These are phyloP conservation scores for Vanrija sp. DNA, from an alignment of 1,284 basidiomycete genomes.

Conservation along the genomic window DNA sequence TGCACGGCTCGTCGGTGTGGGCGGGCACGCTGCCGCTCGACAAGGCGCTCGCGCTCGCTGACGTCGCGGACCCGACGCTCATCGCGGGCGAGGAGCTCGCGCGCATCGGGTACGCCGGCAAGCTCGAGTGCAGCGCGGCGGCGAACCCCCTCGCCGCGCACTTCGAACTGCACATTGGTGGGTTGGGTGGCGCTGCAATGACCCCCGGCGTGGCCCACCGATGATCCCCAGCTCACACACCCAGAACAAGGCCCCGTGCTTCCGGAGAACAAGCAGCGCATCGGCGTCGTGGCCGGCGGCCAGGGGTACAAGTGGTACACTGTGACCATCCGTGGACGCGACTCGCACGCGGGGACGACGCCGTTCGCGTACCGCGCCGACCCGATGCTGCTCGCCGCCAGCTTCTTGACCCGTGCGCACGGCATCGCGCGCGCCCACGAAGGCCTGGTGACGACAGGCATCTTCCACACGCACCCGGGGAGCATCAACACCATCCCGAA, in stretches of 20 bases:
- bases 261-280: slow-evolving; percentile 12
- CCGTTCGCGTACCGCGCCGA: slow-evolving; percentile 25
- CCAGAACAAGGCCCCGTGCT: slow-evolving; percentile 35
- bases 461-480: slow-evolving; percentile 12
- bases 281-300: slow-evolving; percentile 26
- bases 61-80: slow-evolving; percentile 10
- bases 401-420: slow-evolving; percentile 16
- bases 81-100: slow-evolving; percentile 15
- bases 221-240: neutral
- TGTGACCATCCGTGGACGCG: slow-evolving; percentile 21
- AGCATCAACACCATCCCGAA: slow-evolving; percentile 26
- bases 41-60: slow-evolving; percentile 5
- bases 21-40: slow-evolving; percentile 6
- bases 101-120: slow-evolving; percentile 14
- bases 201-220: too few relatives aligned
- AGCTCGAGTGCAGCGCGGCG: slow-evolving; percentile 1
- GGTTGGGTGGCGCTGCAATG: too few relatives aligned
- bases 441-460: slow-evolving; percentile 23
- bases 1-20: slow-evolving; percentile 25
- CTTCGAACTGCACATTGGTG: slow-evolving; percentile 34
- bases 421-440: slow-evolving; percentile 10
- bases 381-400: slow-evolving; percentile 15
- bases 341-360: slow-evolving; percentile 30
- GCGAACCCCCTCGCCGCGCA: slow-evolving; percentile 27
- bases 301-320: slow-evolving; percentile 34